Evolutionary conservation across 2,329 filamentous ascomycete species (phyloP), one percentile per base, ranked within the genome.

Genomic region (Trichoderma brevicompactum): DNA sequence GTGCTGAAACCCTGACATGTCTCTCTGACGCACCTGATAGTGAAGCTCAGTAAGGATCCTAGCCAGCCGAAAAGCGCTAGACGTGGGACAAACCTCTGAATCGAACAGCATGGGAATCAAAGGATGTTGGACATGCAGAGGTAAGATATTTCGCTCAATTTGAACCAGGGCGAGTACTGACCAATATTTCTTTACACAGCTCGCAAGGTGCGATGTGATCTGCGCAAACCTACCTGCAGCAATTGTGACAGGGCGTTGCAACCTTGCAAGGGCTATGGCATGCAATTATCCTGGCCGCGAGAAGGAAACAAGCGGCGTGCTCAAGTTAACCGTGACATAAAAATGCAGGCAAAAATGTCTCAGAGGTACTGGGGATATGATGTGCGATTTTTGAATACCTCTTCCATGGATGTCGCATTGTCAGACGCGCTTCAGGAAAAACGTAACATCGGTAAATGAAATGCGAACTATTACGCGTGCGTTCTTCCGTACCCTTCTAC

Each of bases 281-380:
- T 66, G 34, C 65, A 66, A 13, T 23, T 66, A 19, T 66, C 65
- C 5, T 66, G 65, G 65, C 65, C 65, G 6, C 60, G 60, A n/a
- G 58, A 54, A 17, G 65, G 65, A 5, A 52, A 66, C 28, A 66
- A 56, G 43, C 59, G 65, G 40, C 48, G 65, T 13, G 60, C 65
- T 34, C 5, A 58, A 34, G 50, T 64, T 17, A 40, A 46, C 36
- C 8, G 15, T 43, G 40, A 44, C 38, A 28, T 43, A 17, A 38
- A 19, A 4, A n/a, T 8, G 7, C 3, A 7, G 7, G 10, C 19
- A 4, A 49, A 23, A 43, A 12, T 48, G 12, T 15, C 44, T 8
- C 13, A 17, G n/a, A 58, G 32, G 12, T 19, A 44, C 40, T 34
- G 58, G 19, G 19, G 23, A 17, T 34, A 36, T 17, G 44, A 15